These are phyloP conservation scores for Eucalyptus shirleyi DNA, from an alignment of 345 rosid species.

Conservation along the genomic window DNA sequence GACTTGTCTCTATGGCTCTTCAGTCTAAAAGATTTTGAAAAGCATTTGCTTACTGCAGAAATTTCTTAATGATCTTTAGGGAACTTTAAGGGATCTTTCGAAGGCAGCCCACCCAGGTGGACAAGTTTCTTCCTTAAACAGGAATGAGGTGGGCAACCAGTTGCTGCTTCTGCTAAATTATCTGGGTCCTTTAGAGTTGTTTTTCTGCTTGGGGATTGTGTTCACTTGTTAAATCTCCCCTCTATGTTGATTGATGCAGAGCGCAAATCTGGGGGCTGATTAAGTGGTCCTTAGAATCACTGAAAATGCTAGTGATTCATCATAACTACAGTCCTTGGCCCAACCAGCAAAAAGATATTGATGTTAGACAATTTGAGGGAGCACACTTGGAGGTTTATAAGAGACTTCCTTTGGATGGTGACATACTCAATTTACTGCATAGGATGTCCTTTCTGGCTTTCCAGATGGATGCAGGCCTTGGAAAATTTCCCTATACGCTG, in stretches of 20 bases:
- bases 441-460: background rate
- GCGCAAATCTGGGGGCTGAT: background rate
- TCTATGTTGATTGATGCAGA: background rate
- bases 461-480: background rate
- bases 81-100: constrained; percentile 52
- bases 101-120: constrained; percentile 21
- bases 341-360: background rate
- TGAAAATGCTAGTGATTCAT: background rate
- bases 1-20: background rate
- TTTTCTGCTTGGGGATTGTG: background rate
- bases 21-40: background rate
- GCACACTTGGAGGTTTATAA: background rate
- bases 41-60: background rate
- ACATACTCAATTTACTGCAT: background rate
- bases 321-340: background rate
- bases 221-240: background rate
- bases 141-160: background rate
- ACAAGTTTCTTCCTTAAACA: background rate
- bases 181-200: background rate
- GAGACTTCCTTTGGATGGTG: background rate
- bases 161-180: background rate
- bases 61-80: constrained; percentile 16
- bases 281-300: background rate
- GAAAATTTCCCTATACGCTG: background rate
- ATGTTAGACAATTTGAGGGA: background rate